phyloP scores from a whole-genome alignment of 352 stramenopile species.

The Pythium monospermum region DNA sequence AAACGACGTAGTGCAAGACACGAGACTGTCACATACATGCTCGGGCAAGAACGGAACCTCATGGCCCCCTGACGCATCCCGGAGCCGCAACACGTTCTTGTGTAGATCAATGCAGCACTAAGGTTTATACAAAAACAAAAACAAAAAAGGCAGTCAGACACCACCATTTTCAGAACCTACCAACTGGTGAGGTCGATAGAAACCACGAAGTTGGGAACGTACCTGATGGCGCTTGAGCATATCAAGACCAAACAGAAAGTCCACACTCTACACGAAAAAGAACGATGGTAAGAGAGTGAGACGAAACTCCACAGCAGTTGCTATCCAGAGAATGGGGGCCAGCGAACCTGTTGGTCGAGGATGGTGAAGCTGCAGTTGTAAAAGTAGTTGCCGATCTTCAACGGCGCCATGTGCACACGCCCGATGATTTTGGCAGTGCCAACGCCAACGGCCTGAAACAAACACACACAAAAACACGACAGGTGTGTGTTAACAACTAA shows the following conservation, averaged over 20 bases:
- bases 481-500: no score
- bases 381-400: slow-evolving; percentile 88
- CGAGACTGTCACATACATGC: slow-evolving; percentile 32
- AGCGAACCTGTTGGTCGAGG: slow-evolving; percentile 69
- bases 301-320: no score
- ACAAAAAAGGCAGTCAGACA: neutral
- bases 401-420: slow-evolving; percentile 89
- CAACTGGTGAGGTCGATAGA: neutral
- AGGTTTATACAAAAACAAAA: neutral
- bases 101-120: slow-evolving; percentile 95
- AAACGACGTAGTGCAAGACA: neutral
- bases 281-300: no score
- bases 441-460: slow-evolving; percentile 88
- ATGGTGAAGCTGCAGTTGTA: slow-evolving; percentile 96
- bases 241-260: slow-evolving; percentile 98
- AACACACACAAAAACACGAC: slow-evolving; percentile 22
- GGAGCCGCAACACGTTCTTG: slow-evolving; percentile 86
- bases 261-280: slow-evolving; percentile 86
- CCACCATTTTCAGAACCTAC: neutral
- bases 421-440: slow-evolving; percentile 96
- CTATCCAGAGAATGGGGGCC: no score
- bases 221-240: slow-evolving; percentile 97
- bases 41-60: slow-evolving; percentile 86
- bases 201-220: slow-evolving; percentile 1
- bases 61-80: slow-evolving; percentile 57